Percentiles rank a stretch among this genome's conserved stretches.
Conservation (phyloP, 306 rosid species). For the Prunus campanulata region DNA sequence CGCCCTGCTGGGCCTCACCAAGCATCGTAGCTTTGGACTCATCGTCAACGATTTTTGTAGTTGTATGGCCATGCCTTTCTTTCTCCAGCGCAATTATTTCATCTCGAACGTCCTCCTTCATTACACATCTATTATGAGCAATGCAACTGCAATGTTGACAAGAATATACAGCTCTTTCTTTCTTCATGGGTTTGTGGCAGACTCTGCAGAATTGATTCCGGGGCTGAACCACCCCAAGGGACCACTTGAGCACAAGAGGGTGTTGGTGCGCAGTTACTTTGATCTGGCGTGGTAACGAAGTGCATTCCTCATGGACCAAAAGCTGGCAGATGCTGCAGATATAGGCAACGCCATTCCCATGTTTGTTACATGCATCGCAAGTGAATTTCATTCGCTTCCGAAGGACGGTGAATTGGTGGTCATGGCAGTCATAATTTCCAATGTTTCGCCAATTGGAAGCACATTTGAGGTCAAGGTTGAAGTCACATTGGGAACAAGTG, state of each 20-base stretch:
- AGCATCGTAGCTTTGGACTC: too few relatives aligned
- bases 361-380: background rate
- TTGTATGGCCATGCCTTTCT: too few relatives aligned
- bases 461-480: background rate
- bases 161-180: too few relatives aligned
- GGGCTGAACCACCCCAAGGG: background rate
- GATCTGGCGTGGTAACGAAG: background rate
- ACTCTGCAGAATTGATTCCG: too few relatives aligned
- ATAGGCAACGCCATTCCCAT: background rate
- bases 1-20: too few relatives aligned
- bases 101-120: too few relatives aligned
- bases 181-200: too few relatives aligned
- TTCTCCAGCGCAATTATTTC: too few relatives aligned
- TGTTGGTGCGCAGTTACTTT: background rate
- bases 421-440: background rate
- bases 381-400: background rate
- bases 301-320: background rate
- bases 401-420: background rate
- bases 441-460: background rate
- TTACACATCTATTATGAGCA: too few relatives aligned
- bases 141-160: too few relatives aligned
- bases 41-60: too few relatives aligned
- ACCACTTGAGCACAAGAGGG: background rate
- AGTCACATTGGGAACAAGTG: background rate
- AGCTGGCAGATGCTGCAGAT: background rate